phyloP scores from a whole-genome alignment of 1,139 yeast genomes.

The Yamadazyma dushanensis region DNA sequence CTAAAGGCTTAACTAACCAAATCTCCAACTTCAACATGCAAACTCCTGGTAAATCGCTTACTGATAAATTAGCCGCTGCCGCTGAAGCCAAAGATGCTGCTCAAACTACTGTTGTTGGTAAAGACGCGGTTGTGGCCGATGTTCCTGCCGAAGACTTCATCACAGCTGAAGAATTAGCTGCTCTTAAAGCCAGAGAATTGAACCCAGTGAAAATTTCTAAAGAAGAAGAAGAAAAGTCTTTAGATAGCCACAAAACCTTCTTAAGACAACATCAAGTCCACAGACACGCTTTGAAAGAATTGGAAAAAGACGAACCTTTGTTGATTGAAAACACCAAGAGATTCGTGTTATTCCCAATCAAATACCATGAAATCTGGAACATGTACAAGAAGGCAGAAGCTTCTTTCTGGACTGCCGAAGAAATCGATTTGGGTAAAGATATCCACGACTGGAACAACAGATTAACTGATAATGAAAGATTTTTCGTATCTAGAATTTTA shows the following conservation, averaged over 20 bases:
- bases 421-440: conserved; percentile 93
- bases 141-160: conserved; percentile 35
- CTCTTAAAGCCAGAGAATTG: conserved; percentile 13
- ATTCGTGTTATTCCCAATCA: conserved; percentile 94
- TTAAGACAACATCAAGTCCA: conserved; percentile 61
- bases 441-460: conserved; percentile 83
- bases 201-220: conserved; percentile 15
- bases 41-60: conserved; percentile 36
- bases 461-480: conserved; percentile 86
- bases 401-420: conserved; percentile 99
- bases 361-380: conserved; percentile 98
- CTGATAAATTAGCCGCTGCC: conserved; percentile 47
- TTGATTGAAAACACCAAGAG: conserved; percentile 83
- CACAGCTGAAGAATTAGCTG: conserved; percentile 22
- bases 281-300: conserved; percentile 68
- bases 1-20: conserved; percentile 50
- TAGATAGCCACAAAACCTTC: conserved; percentile 48
- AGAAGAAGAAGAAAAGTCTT: conserved; percentile 19
- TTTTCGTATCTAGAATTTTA: conserved; percentile 83
- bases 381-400: conserved; percentile 99
- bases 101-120: conserved; percentile 27
- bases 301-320: conserved; percentile 88
- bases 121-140: conserved; percentile 27
- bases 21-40: conserved; percentile 44
- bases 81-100: conserved; percentile 44